phyloP scores from a whole-genome alignment of 2,329 filamentous ascomycete genomes.

The Penicillium sp. region DNA sequence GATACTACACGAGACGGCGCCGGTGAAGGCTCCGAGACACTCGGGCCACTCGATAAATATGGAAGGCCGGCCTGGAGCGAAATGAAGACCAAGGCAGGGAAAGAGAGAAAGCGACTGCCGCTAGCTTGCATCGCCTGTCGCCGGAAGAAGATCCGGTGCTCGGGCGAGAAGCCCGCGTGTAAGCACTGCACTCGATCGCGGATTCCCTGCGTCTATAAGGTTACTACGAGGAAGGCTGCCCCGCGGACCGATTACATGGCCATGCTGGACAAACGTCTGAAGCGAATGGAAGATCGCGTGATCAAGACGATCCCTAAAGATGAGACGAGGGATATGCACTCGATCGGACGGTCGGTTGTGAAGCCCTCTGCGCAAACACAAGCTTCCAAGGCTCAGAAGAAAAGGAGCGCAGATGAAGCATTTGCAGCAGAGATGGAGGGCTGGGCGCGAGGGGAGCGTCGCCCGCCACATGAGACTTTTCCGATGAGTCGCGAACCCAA shows the following conservation, averaged over 20 bases:
- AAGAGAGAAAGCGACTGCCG: constrained; percentile 90
- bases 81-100: constrained; percentile 88
- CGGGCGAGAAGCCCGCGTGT: constrained; percentile 95
- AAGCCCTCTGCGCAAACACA: constrained; percentile 74
- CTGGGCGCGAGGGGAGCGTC: constrained; percentile 71
- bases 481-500: constrained; percentile 63
- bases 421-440: constrained; percentile 81
- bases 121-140: constrained; percentile 95
- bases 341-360: constrained; percentile 79
- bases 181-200: constrained; percentile 93
- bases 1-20: constrained; percentile 30
- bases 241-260: constrained; percentile 98
- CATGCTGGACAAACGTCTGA: constrained; percentile 94
- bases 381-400: constrained; percentile 69
- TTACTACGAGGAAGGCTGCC: constrained; percentile 90
- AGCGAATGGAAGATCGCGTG: constrained; percentile 96
- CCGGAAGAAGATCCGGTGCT: constrained; percentile 97
- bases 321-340: constrained; percentile 71
- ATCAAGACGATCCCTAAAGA: constrained; percentile 93
- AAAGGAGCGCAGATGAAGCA: constrained; percentile 83
- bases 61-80: constrained; percentile 76
- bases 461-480: constrained; percentile 55
- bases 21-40: constrained; percentile 28
- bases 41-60: constrained; percentile 54
- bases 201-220: constrained; percentile 97